Percentiles rank a stretch among this genome's conserved stretches.
Conservation (phyloP, 768 basidiomycete genomes). For the Lactarius trivialis region DNA sequence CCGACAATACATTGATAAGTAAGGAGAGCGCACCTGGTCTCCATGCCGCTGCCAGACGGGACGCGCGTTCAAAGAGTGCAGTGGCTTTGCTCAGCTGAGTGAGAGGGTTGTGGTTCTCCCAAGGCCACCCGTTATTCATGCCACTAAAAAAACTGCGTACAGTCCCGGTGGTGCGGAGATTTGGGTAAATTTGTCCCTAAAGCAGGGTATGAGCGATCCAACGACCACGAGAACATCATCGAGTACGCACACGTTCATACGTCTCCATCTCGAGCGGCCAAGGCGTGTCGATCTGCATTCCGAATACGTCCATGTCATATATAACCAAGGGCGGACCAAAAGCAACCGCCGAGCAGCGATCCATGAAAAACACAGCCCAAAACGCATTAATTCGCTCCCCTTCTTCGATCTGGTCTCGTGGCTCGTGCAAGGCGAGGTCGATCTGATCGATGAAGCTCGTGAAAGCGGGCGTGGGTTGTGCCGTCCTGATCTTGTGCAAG, state of each 20-base stretch:
- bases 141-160: constrained; percentile 44
- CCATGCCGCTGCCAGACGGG: constrained; percentile 42
- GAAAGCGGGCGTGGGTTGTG: constrained; percentile 16
- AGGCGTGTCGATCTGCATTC: constrained; percentile 34
- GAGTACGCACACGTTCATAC: constrained; percentile 29
- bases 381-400: constrained; percentile 62
- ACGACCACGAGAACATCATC: background rate
- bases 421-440: constrained; percentile 32
- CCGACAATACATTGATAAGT: background rate
- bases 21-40: constrained; percentile 26
- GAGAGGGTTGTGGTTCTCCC: constrained; percentile 34
- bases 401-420: constrained; percentile 46
- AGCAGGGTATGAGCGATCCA: constrained; percentile 31
- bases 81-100: constrained; percentile 48
- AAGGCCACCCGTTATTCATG: constrained; percentile 28
- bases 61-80: constrained; percentile 52
- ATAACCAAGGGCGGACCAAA: constrained; percentile 49
- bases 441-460: constrained; percentile 21
- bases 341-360: constrained; percentile 49
- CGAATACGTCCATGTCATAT: constrained; percentile 44
- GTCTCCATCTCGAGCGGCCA: constrained; percentile 34
- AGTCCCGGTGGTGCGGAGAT: constrained; percentile 42
- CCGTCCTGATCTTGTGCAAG: constrained; percentile 26
- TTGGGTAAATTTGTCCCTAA: constrained; percentile 41
- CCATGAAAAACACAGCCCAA: constrained; percentile 55